These are phyloP conservation scores for Ramaria rubella DNA, from an alignment of 768 basidiomycete species.

Conservation along the genomic window DNA sequence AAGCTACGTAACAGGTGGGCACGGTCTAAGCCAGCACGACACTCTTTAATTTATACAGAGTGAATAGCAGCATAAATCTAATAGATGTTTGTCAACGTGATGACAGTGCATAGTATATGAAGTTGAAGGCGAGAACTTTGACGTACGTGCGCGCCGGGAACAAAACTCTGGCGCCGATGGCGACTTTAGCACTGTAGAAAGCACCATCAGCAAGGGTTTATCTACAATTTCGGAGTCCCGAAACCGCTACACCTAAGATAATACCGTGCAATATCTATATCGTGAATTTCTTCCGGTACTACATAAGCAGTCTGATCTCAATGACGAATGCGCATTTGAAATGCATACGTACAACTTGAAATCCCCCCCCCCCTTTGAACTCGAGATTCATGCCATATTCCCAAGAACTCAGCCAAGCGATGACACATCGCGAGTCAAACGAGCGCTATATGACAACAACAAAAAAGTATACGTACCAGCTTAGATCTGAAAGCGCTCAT, in stretches of 20 bases:
- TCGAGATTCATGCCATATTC: constrained; percentile 16
- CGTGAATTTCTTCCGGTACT: background rate
- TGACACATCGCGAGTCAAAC: background rate
- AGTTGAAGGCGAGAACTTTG: background rate
- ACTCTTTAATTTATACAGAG: constrained; percentile 12
- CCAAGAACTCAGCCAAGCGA: constrained; percentile 13
- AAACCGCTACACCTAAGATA: background rate
- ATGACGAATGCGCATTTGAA: background rate
- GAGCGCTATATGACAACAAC: constrained; percentile 5
- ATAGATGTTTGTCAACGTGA: background rate
- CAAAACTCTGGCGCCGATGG: constrained; percentile 14
- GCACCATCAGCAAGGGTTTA: background rate
- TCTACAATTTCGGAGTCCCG: background rate
- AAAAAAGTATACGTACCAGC: constrained; percentile 17
- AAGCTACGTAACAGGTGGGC: constrained; percentile 12
- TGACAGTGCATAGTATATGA: background rate
- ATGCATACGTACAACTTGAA: background rate
- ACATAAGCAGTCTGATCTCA: background rate
- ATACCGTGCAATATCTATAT: constrained; percentile 10
- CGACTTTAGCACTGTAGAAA: constrained; percentile 15
- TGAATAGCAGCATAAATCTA: constrained; percentile 16
- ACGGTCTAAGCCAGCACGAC: constrained; percentile 12
- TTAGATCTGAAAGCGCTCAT: constrained; percentile 13
- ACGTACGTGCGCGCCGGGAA: constrained; percentile 12
- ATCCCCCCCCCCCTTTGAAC: constrained; percentile 10